phyloP scores from a whole-genome alignment of 1,284 basidiomycete species.

The Ustilago loliicola region DNA sequence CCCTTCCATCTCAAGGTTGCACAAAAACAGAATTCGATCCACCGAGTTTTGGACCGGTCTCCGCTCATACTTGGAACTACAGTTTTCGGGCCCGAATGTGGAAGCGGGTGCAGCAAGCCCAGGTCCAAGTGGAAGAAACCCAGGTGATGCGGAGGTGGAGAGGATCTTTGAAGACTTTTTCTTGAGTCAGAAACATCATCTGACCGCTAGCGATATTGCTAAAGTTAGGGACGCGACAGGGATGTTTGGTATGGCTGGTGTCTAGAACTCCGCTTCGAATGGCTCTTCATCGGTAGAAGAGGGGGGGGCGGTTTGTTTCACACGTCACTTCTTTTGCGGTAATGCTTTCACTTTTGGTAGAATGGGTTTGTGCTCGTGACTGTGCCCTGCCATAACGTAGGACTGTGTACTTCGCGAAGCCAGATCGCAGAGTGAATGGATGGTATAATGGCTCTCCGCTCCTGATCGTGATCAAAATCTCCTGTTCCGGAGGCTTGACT shows the following conservation, averaged over 20 bases:
- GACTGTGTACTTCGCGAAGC: no score
- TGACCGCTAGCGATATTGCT: slow-evolving; percentile 66
- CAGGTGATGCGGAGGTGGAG: slow-evolving; percentile 65
- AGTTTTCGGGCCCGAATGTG: slow-evolving; percentile 48
- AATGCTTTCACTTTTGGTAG: background rate
- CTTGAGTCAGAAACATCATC: slow-evolving; percentile 64
- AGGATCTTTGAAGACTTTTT: slow-evolving; percentile 69
- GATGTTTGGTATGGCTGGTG: slow-evolving; percentile 65
- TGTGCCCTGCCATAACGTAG: background rate
- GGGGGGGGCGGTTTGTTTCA: background rate
- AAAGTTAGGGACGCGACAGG: slow-evolving; percentile 64
- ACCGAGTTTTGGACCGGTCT: slow-evolving; percentile 66
- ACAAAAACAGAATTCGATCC: slow-evolving; percentile 56
- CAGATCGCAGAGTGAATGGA: no score
- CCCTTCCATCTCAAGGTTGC: slow-evolving; percentile 62
- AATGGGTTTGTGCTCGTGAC: slow-evolving; percentile 1
- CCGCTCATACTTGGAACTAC: slow-evolving; percentile 56
- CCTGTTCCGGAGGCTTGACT: background rate
- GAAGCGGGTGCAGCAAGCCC: slow-evolving; percentile 48
- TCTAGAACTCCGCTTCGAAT: slow-evolving; percentile 15
- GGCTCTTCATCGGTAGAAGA: no score
- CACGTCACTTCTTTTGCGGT: background rate
- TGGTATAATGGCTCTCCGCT: no score
- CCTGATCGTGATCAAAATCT: no score
- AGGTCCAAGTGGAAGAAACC: slow-evolving; percentile 33